Evolutionary conservation across 257 asterid species (phyloP).

Genomic region (Solanum dulcamara): DNA sequence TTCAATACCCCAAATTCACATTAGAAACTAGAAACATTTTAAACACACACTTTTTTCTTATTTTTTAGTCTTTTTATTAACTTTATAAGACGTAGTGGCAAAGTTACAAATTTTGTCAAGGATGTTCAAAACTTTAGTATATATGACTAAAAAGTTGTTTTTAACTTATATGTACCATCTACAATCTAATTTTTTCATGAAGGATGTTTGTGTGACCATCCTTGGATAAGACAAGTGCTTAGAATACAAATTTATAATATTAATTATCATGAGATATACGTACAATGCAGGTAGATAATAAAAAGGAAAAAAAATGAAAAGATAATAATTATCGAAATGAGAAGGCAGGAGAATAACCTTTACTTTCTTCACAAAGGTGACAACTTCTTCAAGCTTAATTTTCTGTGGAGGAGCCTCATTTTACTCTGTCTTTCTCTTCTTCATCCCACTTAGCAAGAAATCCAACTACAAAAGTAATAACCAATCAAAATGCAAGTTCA

Average conservation of each 20-base stretch:
- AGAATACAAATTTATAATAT: not conserved
- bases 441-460: slow-evolving; percentile 76
- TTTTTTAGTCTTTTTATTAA: not conserved
- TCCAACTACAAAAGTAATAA: slow-evolving; percentile 45
- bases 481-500: not conserved
- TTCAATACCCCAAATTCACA: not conserved
- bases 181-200: too few relatives aligned
- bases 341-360: not conserved
- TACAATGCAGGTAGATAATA: not conserved
- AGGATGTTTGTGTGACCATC: not conserved
- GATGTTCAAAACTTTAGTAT: not conserved
- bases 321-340: not conserved
- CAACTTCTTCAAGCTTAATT: not conserved
- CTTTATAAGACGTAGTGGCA: not conserved
- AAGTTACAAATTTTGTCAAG: too few relatives aligned
- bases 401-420: not conserved
- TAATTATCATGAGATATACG: not conserved
- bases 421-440: slow-evolving; percentile 72
- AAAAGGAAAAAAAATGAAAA: too few relatives aligned
- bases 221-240: not conserved
- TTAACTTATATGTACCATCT: not conserved
- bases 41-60: not conserved
- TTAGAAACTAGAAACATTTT: not conserved
- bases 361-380: not conserved
- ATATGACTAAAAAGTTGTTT: not conserved